Percentiles rank a stretch among this genome's conserved stretches.
Evolutionary conservation across 176 grass and related monocot species (phyloP).

Genomic region (Aegilops bicornis): DNA sequence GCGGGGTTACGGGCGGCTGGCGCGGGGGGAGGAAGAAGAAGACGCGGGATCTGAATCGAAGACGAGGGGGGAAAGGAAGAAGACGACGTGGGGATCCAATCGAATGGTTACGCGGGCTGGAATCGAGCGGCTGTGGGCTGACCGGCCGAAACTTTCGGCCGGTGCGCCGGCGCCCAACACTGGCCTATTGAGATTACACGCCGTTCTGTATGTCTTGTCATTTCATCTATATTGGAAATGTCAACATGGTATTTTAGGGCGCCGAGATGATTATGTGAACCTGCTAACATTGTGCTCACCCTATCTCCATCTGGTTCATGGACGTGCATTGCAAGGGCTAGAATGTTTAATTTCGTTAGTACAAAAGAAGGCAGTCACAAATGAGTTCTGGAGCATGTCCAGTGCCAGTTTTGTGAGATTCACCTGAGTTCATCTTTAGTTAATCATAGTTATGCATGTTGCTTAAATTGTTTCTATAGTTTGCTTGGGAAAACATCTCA

Average conservation of each 20-base stretch:
- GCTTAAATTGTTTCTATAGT: neutral
- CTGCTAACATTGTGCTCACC: neutral
- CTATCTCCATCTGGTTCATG: neutral
- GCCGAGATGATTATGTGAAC: neutral
- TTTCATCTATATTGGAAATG: neutral
- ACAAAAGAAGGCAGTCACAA: neutral
- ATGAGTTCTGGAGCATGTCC: neutral
- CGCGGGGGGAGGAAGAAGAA: too few species aligned
- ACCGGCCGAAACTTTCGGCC: too few species aligned
- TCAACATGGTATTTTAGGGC: neutral
- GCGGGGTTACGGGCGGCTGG: too few species aligned
- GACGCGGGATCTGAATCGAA: too few species aligned
- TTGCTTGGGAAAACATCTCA: neutral
- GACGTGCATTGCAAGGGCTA: neutral
- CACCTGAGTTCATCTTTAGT: constrained; percentile 11
- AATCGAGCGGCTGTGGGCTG: too few species aligned
- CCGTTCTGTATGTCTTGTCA: neutral
- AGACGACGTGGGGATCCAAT: too few species aligned
- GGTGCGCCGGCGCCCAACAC: too few species aligned
- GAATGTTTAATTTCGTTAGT: neutral
- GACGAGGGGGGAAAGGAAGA: too few species aligned
- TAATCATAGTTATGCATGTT: constrained; percentile 9
- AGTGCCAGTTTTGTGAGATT: neutral
- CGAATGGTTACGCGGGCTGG: too few species aligned
- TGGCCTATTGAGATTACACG: neutral